Evolutionary conservation across 176 grass and related monocot species (phyloP).

Genomic region (Areca catechu): DNA sequence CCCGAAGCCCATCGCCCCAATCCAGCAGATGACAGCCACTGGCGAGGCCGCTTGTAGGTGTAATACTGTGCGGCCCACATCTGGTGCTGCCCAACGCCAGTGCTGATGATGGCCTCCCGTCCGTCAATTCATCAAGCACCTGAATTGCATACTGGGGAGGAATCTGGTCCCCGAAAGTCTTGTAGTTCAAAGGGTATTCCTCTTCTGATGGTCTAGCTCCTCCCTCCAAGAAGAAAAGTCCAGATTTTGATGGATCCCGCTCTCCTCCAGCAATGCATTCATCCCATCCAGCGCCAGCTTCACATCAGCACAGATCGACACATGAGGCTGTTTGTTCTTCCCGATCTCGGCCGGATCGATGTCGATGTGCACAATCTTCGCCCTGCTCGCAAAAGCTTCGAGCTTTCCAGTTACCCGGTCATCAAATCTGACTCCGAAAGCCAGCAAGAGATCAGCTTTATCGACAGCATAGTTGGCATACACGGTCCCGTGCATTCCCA

Average conservation of each 20-base stretch:
- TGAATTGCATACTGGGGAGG: constrained; percentile 75
- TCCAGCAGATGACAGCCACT: constrained; percentile 63
- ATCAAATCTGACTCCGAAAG: constrained; percentile 92
- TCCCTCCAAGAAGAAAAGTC: constrained; percentile 50
- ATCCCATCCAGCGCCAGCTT: constrained; percentile 65
- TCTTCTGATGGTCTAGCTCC: constrained; percentile 75
- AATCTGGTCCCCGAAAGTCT: constrained; percentile 60
- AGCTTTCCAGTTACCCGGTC: constrained; percentile 95
- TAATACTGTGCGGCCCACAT: constrained; percentile 98
- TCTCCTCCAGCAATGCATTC: constrained; percentile 46
- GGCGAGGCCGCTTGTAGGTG: constrained; percentile 58
- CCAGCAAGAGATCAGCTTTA: constrained; percentile 87
- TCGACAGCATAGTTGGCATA: constrained; percentile 90
- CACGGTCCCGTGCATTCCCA: constrained; percentile 95
- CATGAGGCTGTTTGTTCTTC: constrained; percentile 95
- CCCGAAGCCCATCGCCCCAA: constrained; percentile 90
- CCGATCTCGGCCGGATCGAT: constrained; percentile 98
- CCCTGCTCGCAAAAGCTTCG: constrained; percentile 85
- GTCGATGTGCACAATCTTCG: constrained; percentile 98
- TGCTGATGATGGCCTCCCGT: constrained; percentile 68
- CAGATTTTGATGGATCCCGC: constrained; percentile 15
- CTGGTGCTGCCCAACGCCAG: constrained; percentile 88
- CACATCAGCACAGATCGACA: constrained; percentile 83
- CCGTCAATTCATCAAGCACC: constrained; percentile 77
- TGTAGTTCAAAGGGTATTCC: constrained; percentile 53